Base-by-base conservation (phyloP, 2,329 filamentous ascomycete genomes). In the Endoconidiophora polonica region DNA sequence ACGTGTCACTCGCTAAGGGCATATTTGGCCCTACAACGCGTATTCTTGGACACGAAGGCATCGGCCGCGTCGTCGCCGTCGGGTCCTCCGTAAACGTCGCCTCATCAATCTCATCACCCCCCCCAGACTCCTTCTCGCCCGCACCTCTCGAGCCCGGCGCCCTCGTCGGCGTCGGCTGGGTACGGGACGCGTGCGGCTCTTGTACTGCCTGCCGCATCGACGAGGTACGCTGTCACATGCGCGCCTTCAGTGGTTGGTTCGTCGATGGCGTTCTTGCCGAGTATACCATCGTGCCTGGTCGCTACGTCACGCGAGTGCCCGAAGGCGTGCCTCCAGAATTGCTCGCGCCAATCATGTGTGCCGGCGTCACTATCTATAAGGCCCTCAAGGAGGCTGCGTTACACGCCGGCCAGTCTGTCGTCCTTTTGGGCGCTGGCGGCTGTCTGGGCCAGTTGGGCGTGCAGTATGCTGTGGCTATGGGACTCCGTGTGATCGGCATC, bases 381-480 rank as follows among this genome's bases (percentile, higher is more conserved):
- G 82, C 78, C 20, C 61, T 86, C 54, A 86, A 86, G 65, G 81
- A 84, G 63, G 43, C 79, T 1, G 73, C 72, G 33, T 74, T 70
- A 2, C 66, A 71, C 37, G 74, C 80, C 0, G 83, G 83, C 5
- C 76, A 86, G 63, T 80, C 72, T 41, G 74, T 87, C 24, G 81
- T 80, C 50, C 78, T 87, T 55, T 79, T 83, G 49, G 83, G 83
- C 60, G 83, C 82, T 18, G 83, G 83, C 55, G 83, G 83, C 62
- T 82, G 82, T 53, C 70, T 87, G 40, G 83, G 83, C 29, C 56
- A 59, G 29, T 68, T 87, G 55, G 83, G 81, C 5, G 70, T 79
- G 57, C 85, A 90, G 65, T 88, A 87, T 63, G 83, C 82, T 33
- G 81, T 79, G 63, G 85, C 83, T 7, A 86, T 90, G 83, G 83